A percentile compares a stretch with the other conserved stretches of the same genome.
These are phyloP conservation scores for Penstemon eatonii DNA, from an alignment of 257 asterid genomes.

Conservation along the genomic window DNA sequence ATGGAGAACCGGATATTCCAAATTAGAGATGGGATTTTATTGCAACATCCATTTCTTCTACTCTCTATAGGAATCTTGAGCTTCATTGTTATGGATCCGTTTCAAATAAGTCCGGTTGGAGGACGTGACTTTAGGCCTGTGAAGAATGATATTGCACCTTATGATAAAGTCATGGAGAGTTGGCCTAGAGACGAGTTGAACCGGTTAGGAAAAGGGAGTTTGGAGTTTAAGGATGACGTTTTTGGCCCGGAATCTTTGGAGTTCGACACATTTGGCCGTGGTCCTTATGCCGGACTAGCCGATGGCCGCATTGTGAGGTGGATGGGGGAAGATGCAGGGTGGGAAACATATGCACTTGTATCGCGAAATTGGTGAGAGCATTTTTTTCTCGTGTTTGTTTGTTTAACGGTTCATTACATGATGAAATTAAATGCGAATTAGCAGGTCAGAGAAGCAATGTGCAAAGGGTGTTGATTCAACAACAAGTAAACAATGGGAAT, in stretches of 20 bases:
- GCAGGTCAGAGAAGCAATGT: conserved; percentile 69
- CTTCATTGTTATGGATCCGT: conserved; percentile 65
- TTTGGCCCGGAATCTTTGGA: conserved; percentile 91
- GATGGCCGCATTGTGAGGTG: conserved; percentile 90
- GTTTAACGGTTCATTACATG: too few relatives aligned
- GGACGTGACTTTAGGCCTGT: conserved; percentile 73
- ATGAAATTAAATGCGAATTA: too few relatives aligned
- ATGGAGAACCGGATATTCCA: conserved; percentile 56
- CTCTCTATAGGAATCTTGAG: conserved; percentile 44
- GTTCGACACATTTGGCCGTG: conserved; percentile 66
- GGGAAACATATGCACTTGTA: conserved; percentile 90
- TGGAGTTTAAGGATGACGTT: conserved; percentile 64
- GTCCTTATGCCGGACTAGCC: conserved; percentile 89
- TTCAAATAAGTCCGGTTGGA: conserved; percentile 74
- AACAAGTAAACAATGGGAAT: conserved; percentile 72
- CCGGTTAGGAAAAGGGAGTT: conserved; percentile 58
- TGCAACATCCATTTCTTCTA: conserved; percentile 53
- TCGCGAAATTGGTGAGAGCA: conserved; percentile 61
- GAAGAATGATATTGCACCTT: conserved; percentile 67
- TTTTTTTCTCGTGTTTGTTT: background rate
- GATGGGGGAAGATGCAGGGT: conserved; percentile 69
- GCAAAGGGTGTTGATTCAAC: conserved; percentile 68
- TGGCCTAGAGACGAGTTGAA: conserved; percentile 77
- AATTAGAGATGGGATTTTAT: conserved; percentile 37
- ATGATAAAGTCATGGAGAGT: conserved; percentile 55